phyloP scores from a whole-genome alignment of 768 basidiomycete species.

The Cystobasidium tubakii region DNA sequence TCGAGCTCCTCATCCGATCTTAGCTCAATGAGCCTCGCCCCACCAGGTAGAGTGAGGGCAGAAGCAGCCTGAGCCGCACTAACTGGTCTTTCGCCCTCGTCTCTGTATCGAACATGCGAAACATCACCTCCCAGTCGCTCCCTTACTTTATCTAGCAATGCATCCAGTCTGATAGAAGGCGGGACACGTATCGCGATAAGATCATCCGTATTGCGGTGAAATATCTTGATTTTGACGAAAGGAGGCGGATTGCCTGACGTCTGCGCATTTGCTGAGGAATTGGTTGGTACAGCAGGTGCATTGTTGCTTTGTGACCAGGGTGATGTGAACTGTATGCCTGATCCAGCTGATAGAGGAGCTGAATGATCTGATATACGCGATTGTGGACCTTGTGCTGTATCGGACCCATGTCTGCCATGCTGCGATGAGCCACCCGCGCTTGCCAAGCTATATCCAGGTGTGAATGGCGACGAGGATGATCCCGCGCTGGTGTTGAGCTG shows the following conservation, averaged over 20 bases:
- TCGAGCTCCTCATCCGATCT: conserved; percentile 44
- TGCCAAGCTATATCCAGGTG: conserved; percentile 11
- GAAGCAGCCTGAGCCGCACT: conserved; percentile 28
- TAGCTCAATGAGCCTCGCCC: conserved; percentile 41
- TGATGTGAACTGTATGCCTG: conserved; percentile 27
- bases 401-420: not conserved
- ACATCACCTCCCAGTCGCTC: conserved; percentile 74
- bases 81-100: conserved; percentile 15
- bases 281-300: not conserved
- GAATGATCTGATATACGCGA: conserved; percentile 9
- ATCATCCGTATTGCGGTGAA: conserved; percentile 86
- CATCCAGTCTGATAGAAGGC: conserved; percentile 74
- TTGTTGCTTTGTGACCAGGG: not conserved
- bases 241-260: conserved; percentile 12
- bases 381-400: not conserved
- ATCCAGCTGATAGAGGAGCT: conserved; percentile 28
- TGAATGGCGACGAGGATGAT: not conserved
- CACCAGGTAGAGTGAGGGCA: conserved; percentile 38
- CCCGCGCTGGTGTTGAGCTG: conserved; percentile 1
- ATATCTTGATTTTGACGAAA: conserved; percentile 97
- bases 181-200: conserved; percentile 95
- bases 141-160: conserved; percentile 87
- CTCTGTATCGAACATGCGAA: conserved; percentile 63
- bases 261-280: not conserved
- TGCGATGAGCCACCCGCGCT: conserved; percentile 10